Conservation (phyloP, 441 rosid species). For the Populus hybrid region DNA sequence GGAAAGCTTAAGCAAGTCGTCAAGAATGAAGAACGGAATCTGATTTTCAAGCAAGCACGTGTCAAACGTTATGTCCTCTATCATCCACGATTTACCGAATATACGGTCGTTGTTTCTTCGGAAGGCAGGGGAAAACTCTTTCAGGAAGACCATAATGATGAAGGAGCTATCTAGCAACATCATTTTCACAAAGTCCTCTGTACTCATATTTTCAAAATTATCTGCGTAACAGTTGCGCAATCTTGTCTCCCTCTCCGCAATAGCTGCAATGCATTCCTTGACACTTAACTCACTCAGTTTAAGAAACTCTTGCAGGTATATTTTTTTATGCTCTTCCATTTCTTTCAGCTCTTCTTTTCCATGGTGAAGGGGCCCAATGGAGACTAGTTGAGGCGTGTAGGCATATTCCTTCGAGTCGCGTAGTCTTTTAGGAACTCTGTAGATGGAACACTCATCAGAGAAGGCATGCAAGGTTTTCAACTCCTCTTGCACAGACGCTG, state of each 20-base stretch:
- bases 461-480: background rate
- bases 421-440: conserved; percentile 4
- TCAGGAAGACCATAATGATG: conserved; percentile 4
- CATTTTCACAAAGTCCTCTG: conserved; percentile 4
- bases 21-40: no score
- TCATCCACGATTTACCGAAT: no score
- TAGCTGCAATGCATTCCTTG: background rate
- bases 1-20: no score
- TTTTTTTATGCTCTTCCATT: conserved; percentile 1
- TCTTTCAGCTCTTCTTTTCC: background rate
- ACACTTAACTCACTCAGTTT: background rate
- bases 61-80: no score
- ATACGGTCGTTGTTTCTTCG: no score
- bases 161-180: background rate
- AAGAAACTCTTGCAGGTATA: no score
- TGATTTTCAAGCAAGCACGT: no score
- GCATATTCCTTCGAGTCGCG: background rate
- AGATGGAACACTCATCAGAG: background rate
- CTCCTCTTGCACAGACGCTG: background rate
- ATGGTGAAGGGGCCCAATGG: conserved; percentile 8
- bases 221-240: conserved; percentile 2
- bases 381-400: conserved; percentile 1
- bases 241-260: background rate
- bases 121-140: no score
- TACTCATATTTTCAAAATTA: background rate